A percentile compares a stretch with the other conserved stretches of the same genome.
Conservation (phyloP, 805 yeast genomes). For the Henningerozyma blattae region DNA sequence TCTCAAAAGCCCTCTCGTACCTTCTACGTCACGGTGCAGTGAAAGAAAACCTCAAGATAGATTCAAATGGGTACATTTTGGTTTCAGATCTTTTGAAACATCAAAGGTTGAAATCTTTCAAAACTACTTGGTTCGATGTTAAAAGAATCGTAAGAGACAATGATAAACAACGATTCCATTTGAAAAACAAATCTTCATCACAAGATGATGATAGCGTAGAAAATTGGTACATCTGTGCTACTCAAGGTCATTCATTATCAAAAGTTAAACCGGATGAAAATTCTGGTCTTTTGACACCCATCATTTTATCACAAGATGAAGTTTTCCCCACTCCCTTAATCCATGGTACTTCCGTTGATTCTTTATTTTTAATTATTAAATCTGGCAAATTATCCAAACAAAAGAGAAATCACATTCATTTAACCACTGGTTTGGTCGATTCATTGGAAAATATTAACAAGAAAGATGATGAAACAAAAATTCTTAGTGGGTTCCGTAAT, state of each 20-base stretch:
- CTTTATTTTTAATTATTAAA: conserved; percentile 35
- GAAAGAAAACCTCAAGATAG: conserved; percentile 53
- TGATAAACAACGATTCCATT: conserved; percentile 57
- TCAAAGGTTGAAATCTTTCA: conserved; percentile 43
- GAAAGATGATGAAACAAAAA: too few species aligned
- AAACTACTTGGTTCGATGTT: conserved; percentile 47
- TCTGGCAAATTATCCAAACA: conserved; percentile 51
- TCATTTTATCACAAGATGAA: conserved; percentile 25
- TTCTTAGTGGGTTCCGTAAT: conserved; percentile 69
- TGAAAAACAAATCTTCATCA: conserved; percentile 23
- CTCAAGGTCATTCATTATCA: conserved; percentile 79
- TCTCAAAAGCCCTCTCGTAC: conserved; percentile 67
- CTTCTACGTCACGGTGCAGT: conserved; percentile 79
- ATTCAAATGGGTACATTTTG: conserved; percentile 52
- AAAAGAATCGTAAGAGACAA: conserved; percentile 48
- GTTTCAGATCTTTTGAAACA: conserved; percentile 43
- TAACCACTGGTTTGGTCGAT: conserved; percentile 50
- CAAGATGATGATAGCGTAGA: conserved; percentile 9
- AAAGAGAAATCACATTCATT: conserved; percentile 78
- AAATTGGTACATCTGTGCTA: conserved; percentile 54
- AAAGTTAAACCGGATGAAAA: conserved; percentile 29
- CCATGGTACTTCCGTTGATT: conserved; percentile 64
- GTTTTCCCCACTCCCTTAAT: conserved; percentile 46
- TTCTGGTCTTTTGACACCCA: conserved; percentile 29
- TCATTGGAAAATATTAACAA: conserved; percentile 31